These are phyloP conservation scores for Phytophthora sp. DNA, from an alignment of 352 stramenopile species.

Conservation along the genomic window DNA sequence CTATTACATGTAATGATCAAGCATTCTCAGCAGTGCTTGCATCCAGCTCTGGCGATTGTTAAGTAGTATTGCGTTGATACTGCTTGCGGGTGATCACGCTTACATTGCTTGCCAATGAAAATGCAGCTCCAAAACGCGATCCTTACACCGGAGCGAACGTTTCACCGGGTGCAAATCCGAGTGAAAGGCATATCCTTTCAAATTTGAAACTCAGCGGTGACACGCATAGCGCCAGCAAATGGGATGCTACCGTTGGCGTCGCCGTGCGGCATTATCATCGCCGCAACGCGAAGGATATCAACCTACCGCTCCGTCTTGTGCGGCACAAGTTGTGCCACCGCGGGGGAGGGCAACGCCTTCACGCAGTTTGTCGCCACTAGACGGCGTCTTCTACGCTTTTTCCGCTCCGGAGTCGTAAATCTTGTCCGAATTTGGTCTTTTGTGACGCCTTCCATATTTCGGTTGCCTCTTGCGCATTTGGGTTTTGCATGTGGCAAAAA, in stretches of 20 bases:
- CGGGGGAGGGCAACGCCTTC: neutral
- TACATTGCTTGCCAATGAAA: neutral
- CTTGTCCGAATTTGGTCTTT: slow-evolving; percentile 14
- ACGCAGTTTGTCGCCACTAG: neutral
- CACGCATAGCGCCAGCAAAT: neutral
- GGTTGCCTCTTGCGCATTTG: slow-evolving; percentile 20
- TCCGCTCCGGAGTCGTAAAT: slow-evolving; percentile 5
- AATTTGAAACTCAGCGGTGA: no score
- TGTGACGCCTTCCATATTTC: slow-evolving; percentile 35
- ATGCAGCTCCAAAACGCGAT: slow-evolving; percentile 10
- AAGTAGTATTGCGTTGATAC: no score
- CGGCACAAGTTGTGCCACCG: no score
- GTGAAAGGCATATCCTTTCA: slow-evolving; percentile 23
- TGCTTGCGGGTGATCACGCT: neutral
- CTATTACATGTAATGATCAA: neutral
- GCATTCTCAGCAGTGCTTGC: neutral
- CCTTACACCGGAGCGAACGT: slow-evolving; percentile 11
- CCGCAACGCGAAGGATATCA: slow-evolving; percentile 2
- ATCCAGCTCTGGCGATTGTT: slow-evolving; percentile 1
- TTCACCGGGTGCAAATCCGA: slow-evolving; percentile 20
- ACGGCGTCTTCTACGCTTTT: slow-evolving; percentile 18
- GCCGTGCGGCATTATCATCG: neutral
- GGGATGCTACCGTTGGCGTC: neutral
- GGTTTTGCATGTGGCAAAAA: slow-evolving; percentile 24
- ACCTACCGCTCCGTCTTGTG: neutral